These are phyloP conservation scores for Tricholoma matsutake DNA, from an alignment of 768 basidiomycete species.

Conservation along the genomic window DNA sequence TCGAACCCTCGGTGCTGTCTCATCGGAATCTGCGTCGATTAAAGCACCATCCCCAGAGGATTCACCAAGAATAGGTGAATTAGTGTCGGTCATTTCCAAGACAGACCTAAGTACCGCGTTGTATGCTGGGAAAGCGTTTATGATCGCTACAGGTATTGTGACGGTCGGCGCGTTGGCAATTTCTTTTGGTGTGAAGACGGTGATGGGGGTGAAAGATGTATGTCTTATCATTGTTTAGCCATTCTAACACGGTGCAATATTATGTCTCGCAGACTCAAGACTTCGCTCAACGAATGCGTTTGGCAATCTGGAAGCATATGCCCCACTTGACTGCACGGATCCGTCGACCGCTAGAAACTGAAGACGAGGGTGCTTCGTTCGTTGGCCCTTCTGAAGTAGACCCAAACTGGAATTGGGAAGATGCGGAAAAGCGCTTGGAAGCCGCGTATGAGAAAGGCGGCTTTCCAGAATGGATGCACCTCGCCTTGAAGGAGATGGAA, in stretches of 20 bases:
- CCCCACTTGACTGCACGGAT: conserved; percentile 51
- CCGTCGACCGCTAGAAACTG: conserved; percentile 37
- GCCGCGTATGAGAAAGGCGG: conserved; percentile 61
- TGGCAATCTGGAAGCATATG: conserved; percentile 41
- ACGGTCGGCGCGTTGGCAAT: conserved; percentile 41
- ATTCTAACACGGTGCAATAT: conserved; percentile 2
- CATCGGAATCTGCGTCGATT: conserved; percentile 15
- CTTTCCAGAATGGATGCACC: conserved; percentile 50
- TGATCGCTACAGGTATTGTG: conserved; percentile 62
- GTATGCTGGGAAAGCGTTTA: conserved; percentile 60
- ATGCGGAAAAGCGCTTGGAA: conserved; percentile 50
- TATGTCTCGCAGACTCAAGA: conserved; percentile 45
- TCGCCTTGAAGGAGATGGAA: conserved; percentile 54
- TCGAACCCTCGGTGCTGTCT: conserved; percentile 7
- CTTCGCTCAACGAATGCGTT: conserved; percentile 58
- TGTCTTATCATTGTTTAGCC: conserved; percentile 20
- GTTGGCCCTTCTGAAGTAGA: conserved; percentile 19
- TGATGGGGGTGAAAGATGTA: conserved; percentile 56
- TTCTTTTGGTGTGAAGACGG: conserved; percentile 47
- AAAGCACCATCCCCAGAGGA: conserved; percentile 17
- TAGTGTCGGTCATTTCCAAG: conserved; percentile 36
- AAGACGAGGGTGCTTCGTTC: conserved; percentile 23
- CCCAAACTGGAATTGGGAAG: conserved; percentile 46
- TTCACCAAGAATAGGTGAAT: conserved; percentile 27
- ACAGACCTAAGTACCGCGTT: conserved; percentile 47